Evolutionary conservation across 768 basidiomycete genomes (phyloP).

Genomic region (Astraeus odoratus): DNA sequence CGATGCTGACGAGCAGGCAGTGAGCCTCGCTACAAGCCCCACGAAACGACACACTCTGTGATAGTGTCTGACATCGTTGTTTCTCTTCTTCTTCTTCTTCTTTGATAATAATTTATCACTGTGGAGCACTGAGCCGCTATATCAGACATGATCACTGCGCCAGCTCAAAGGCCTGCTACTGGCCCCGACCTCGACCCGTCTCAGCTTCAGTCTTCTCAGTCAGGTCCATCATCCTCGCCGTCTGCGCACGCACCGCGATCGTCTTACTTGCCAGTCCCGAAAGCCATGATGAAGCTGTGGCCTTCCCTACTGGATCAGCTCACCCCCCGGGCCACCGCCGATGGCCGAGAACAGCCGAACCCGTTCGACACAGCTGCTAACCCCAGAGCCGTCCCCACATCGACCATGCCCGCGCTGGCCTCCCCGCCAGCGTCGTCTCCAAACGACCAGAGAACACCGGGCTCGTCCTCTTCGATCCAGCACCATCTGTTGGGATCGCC

Average conservation of each 20-base stretch:
- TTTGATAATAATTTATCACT: background rate
- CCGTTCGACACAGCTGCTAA: slow-evolving; percentile 52
- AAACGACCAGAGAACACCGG: slow-evolving; percentile 10
- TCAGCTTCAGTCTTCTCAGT: slow-evolving; percentile 3
- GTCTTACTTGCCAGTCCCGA: slow-evolving; percentile 21
- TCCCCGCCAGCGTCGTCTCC: slow-evolving; percentile 6
- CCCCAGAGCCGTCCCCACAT: slow-evolving; percentile 12
- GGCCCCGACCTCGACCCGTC: slow-evolving; percentile 7
- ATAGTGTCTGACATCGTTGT: background rate
- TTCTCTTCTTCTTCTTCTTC: background rate
- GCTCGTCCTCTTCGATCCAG: slow-evolving; percentile 16
- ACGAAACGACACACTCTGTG: background rate
- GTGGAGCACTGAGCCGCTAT: slow-evolving; percentile 3
- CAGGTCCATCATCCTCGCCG: slow-evolving; percentile 12
- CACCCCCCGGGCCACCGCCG: slow-evolving; percentile 48
- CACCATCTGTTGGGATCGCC: slow-evolving; percentile 25
- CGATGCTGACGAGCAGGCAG: background rate
- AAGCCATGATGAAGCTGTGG: slow-evolving; percentile 67
- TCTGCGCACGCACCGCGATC: slow-evolving; percentile 10
- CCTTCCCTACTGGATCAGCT: slow-evolving; percentile 47
- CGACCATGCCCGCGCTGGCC: slow-evolving; percentile 4
- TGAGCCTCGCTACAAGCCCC: background rate
- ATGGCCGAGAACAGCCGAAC: slow-evolving; percentile 42
- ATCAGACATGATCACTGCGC: slow-evolving; percentile 6
- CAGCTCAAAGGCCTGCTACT: slow-evolving; percentile 6